Percentiles rank a stretch among this genome's conserved stretches.
Evolutionary conservation across 164 flowering plant genomes (phyloP).

Genomic region (Liquidambar formosana): DNA sequence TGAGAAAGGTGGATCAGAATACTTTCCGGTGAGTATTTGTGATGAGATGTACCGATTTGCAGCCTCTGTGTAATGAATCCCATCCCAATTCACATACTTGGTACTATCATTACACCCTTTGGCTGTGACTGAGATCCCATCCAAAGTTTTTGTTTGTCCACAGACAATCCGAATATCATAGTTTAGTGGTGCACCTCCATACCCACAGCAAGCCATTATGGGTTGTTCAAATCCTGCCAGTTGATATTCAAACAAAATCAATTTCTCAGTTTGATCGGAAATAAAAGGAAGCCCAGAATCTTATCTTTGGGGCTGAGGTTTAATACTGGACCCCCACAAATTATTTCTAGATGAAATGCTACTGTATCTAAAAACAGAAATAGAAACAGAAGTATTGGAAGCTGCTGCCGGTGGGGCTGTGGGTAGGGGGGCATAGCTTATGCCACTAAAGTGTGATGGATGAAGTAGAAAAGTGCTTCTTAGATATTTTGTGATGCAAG

Average conservation of each 20-base stretch:
- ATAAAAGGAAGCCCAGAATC: no score
- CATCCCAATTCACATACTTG: slow-evolving; percentile 82
- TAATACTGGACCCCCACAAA: no score
- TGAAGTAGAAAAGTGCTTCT: no score
- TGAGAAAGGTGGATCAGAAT: slow-evolving; percentile 67
- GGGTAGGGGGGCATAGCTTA: no score
- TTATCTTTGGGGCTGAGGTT: no score
- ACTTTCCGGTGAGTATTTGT: slow-evolving; percentile 78
- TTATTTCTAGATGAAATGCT: no score
- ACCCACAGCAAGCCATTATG: slow-evolving; percentile 73
- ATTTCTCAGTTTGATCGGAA: no score
- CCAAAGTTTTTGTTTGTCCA: slow-evolving; percentile 60
- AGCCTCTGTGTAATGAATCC: slow-evolving; percentile 86
- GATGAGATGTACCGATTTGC: slow-evolving; percentile 66
- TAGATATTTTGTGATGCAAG: no score
- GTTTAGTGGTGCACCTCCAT: slow-evolving; percentile 79
- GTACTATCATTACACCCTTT: slow-evolving; percentile 54
- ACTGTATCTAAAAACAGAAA: no score
- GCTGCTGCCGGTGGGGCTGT: no score
- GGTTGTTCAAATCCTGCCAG: slow-evolving; percentile 73
- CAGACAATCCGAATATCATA: slow-evolving; percentile 59
- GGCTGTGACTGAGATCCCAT: slow-evolving; percentile 65
- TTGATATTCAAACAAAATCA: neutral
- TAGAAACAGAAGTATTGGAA: no score
- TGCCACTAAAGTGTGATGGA: no score